A percentile compares a stretch with the other conserved stretches of the same genome.
phyloP scores from a whole-genome alignment of 2,329 filamentous ascomycete genomes.

The Bipolaris zeicola region DNA sequence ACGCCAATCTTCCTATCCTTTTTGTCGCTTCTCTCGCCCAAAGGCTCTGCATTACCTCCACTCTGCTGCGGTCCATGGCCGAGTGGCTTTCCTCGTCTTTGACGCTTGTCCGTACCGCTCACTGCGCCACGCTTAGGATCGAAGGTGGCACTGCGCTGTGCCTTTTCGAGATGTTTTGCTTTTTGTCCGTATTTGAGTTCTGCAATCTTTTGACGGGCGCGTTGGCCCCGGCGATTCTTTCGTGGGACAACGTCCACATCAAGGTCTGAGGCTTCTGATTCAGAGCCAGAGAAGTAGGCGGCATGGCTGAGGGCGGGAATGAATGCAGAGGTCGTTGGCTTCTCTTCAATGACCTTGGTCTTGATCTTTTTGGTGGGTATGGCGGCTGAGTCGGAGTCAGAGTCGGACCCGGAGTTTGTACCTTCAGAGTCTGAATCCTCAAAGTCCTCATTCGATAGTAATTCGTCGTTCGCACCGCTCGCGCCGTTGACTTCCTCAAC shows the following conservation, averaged over 20 bases:
- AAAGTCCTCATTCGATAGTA: slow-evolving; percentile 20
- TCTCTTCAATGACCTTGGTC: slow-evolving; percentile 14
- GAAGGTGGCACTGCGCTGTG: slow-evolving; percentile 60
- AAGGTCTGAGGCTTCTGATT: slow-evolving; percentile 69
- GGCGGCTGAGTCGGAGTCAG: slow-evolving; percentile 23
- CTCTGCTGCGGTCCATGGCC: slow-evolving; percentile 36
- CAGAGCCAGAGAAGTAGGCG: slow-evolving; percentile 78
- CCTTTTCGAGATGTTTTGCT: slow-evolving; percentile 68
- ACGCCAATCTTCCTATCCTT: slow-evolving; percentile 41
- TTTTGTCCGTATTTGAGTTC: slow-evolving; percentile 78
- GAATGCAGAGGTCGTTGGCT: slow-evolving; percentile 61
- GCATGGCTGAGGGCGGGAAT: slow-evolving; percentile 76
- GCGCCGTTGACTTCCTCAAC: neutral
- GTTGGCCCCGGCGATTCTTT: slow-evolving; percentile 78
- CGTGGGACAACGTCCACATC: slow-evolving; percentile 58
- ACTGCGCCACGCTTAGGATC: slow-evolving; percentile 64
- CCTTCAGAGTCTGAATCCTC: neutral
- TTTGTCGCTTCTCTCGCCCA: slow-evolving; percentile 20
- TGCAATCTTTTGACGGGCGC: slow-evolving; percentile 76
- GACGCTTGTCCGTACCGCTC: slow-evolving; percentile 49
- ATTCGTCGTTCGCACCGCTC: neutral
- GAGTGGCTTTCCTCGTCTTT: slow-evolving; percentile 22
- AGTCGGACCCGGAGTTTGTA: slow-evolving; percentile 18
- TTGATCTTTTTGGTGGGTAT: slow-evolving; percentile 26
- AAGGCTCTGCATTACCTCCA: slow-evolving; percentile 40